phyloP scores from a whole-genome alignment of 352 stramenopile species.

The Pythium myriotylum region DNA sequence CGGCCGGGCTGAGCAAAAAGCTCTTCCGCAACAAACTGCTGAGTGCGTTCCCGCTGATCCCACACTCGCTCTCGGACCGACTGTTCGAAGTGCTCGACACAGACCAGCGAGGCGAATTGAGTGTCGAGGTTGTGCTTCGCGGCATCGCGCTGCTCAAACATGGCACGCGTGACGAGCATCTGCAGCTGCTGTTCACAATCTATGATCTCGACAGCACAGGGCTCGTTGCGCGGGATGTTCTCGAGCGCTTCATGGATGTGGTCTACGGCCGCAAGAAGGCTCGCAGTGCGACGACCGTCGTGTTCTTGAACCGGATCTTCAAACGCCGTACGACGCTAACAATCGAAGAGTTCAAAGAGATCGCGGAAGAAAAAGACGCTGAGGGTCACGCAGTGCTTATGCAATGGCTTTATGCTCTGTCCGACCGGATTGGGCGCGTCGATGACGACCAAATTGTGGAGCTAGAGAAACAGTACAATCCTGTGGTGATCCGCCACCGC shows the following conservation, averaged over 20 bases:
- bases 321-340: conserved; percentile 40
- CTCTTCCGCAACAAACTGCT: conserved; percentile 83
- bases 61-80: conserved; percentile 78
- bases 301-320: conserved; percentile 68
- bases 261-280: conserved; percentile 72
- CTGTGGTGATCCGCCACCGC: conserved; percentile 73
- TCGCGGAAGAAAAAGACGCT: conserved; percentile 58
- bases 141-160: conserved; percentile 79
- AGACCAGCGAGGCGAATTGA: conserved; percentile 66
- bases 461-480: conserved; percentile 81
- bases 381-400: conserved; percentile 58
- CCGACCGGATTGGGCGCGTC: conserved; percentile 62
- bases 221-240: conserved; percentile 63
- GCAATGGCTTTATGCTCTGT: conserved; percentile 66
- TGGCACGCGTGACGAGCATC: conserved; percentile 69
- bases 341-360: conserved; percentile 62
- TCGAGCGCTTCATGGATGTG: conserved; percentile 86
- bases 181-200: conserved; percentile 81
- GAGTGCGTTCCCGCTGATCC: conserved; percentile 76
- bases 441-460: conserved; percentile 75
- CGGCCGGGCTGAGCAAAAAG: conserved; percentile 59
- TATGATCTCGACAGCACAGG: conserved; percentile 78
- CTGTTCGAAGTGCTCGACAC: conserved; percentile 85
- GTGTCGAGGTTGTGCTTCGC: conserved; percentile 59
- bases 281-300: conserved; percentile 41